Conservation (phyloP, 306 rosid species). For the Astragalus glycyphyllos region DNA sequence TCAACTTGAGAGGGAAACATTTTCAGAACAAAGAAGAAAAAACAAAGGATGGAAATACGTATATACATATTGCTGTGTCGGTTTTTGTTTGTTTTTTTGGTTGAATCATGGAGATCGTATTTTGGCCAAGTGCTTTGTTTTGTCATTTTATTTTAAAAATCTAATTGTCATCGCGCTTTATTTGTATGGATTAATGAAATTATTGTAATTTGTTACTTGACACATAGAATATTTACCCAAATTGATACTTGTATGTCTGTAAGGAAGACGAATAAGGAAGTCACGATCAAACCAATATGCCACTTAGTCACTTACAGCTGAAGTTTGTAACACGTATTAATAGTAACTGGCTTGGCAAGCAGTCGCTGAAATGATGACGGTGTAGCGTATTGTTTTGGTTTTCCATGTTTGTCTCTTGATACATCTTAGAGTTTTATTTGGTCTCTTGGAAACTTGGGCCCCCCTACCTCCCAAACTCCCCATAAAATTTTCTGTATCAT, state of each 20-base stretch:
- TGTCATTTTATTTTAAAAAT: conserved; percentile 3
- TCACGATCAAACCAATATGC: conserved; percentile 20
- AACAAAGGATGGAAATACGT: conserved; percentile 1
- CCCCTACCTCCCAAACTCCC: not conserved
- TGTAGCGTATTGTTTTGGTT: conserved; percentile 21
- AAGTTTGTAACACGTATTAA: conserved; percentile 2
- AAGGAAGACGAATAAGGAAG: not conserved
- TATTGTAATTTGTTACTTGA: conserved; percentile 12
- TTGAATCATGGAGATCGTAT: conserved; percentile 17
- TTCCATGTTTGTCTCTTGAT: conserved; percentile 27
- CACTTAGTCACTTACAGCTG: conserved; percentile 22
- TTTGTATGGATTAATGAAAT: conserved; percentile 26
- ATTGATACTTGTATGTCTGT: not conserved
- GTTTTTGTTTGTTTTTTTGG: conserved; percentile 12
- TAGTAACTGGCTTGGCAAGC: conserved; percentile 34
- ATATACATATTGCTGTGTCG: not conserved
- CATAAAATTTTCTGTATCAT: conserved; percentile 16
- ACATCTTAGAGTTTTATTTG: conserved; percentile 24
- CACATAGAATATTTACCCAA: conserved; percentile 28
- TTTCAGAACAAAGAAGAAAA: not conserved
- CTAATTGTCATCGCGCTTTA: not conserved
- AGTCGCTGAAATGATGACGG: not conserved
- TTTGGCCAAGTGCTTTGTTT: not conserved
- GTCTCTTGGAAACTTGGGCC: conserved; percentile 10
- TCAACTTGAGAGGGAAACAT: conserved; percentile 13